phyloP scores from a whole-genome alignment of 2,329 filamentous ascomycete species.

The Epichloe brachyelytri region DNA sequence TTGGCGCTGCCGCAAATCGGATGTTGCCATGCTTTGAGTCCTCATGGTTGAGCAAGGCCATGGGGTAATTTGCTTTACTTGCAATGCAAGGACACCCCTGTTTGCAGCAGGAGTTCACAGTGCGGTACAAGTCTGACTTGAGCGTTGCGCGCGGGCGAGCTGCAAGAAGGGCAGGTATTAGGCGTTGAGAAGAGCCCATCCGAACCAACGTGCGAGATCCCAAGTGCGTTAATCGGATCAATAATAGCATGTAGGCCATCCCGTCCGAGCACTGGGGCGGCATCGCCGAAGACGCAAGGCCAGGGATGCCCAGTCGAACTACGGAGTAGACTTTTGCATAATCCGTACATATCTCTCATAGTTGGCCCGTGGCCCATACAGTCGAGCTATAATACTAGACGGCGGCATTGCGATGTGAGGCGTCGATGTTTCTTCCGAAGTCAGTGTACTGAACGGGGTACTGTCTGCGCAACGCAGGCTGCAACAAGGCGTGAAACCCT shows the following conservation, averaged over 20 bases:
- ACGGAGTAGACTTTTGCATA: neutral
- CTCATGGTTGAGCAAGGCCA: neutral
- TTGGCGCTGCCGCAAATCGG: neutral
- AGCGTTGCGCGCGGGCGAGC: neutral
- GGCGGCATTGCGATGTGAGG: neutral
- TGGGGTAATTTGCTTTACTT: neutral
- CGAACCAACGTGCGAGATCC: constrained; percentile 1
- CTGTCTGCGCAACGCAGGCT: constrained; percentile 3
- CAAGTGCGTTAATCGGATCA: neutral
- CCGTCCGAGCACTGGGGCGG: constrained; percentile 5
- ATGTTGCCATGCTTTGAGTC: neutral
- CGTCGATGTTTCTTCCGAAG: neutral
- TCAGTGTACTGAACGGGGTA: neutral
- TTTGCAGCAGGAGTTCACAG: neutral
- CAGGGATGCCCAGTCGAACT: neutral
- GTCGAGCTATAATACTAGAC: neutral
- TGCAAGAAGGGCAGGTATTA: neutral
- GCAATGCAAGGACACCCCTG: constrained; percentile 3
- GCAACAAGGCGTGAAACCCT: constrained; percentile 11
- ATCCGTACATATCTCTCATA: neutral
- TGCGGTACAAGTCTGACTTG: neutral
- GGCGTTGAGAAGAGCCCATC: neutral
- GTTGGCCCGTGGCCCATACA: neutral
- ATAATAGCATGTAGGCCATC: neutral
- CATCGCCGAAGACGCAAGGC: neutral